These are phyloP conservation scores for Helicostylum pulchrum DNA, from an alignment of 192 early-diverging fungal species.

Conservation along the genomic window DNA sequence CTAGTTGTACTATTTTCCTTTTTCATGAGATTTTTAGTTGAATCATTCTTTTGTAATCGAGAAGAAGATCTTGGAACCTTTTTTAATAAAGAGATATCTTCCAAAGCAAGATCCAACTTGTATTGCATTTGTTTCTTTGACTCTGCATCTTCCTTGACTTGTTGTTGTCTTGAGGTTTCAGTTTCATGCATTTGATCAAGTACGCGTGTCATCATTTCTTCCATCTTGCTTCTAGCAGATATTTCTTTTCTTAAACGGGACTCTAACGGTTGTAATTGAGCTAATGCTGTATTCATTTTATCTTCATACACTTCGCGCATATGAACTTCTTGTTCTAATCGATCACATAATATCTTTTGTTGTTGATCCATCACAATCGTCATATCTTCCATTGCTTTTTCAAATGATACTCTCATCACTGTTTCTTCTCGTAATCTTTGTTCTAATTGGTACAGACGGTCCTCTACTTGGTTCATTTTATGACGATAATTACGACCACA, in stretches of 20 bases:
- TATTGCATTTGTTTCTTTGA: slow-evolving; percentile 15
- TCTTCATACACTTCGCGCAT: slow-evolving; percentile 28
- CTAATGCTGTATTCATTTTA: slow-evolving; percentile 14
- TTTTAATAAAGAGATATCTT: slow-evolving; percentile 9
- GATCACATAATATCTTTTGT: slow-evolving; percentile 26
- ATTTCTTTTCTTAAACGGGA: slow-evolving; percentile 8
- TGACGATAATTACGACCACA: slow-evolving; percentile 8
- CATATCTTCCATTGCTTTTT: slow-evolving; percentile 35
- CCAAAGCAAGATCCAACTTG: slow-evolving; percentile 15
- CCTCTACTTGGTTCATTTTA: slow-evolving; percentile 3
- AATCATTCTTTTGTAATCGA: too few relatives aligned
- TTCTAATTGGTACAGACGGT: slow-evolving; percentile 15
- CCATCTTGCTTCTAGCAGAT: slow-evolving; percentile 19
- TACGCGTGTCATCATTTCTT: slow-evolving; percentile 25
- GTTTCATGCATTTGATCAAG: slow-evolving; percentile 24
- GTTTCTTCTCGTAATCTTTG: slow-evolving; percentile 22
- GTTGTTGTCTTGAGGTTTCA: not conserved
- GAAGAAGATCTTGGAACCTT: not conserved
- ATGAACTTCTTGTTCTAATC: slow-evolving; percentile 26
- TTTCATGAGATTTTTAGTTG: too few relatives aligned
- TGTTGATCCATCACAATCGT: slow-evolving; percentile 28
- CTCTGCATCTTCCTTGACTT: slow-evolving; percentile 21
- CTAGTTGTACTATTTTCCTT: too few relatives aligned
- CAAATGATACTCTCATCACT: slow-evolving; percentile 29
- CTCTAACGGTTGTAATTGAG: slow-evolving; percentile 18